A percentile compares a stretch with the other conserved stretches of the same genome.
phyloP scores from a whole-genome alignment of 345 rosid genomes.

The thale cress (Arabidopsis thaliana) region DNA sequence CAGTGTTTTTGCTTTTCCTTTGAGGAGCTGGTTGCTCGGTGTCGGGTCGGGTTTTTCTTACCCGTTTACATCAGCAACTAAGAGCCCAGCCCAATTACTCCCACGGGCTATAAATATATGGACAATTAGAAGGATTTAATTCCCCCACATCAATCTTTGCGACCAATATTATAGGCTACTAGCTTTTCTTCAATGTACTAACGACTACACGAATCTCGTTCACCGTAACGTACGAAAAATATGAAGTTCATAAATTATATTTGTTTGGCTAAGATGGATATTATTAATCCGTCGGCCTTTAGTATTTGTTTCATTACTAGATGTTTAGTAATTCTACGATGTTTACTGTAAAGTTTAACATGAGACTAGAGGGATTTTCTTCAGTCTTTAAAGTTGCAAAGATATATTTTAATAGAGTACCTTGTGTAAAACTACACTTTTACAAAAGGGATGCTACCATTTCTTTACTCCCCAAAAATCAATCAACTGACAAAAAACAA shows the following conservation, averaged over 20 bases:
- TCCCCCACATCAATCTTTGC: too few relatives aligned
- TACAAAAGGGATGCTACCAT: constrained; percentile 23
- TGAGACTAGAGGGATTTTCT: constrained; percentile 6
- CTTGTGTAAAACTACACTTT: constrained; percentile 8
- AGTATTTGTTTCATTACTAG: not conserved
- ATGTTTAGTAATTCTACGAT: not conserved
- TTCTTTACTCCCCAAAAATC: constrained; percentile 29
- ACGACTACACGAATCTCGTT: too few relatives aligned
- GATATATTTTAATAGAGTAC: not conserved
- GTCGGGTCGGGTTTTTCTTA: constrained; percentile 24
- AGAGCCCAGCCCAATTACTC: constrained; percentile 26
- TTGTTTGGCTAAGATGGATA: not conserved
- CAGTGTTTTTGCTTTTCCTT: not conserved
- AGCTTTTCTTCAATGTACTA: too few relatives aligned
- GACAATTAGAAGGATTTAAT: not conserved
- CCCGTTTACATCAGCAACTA: not conserved
- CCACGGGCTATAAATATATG: not conserved
- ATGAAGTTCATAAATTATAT: too few relatives aligned
- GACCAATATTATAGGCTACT: too few relatives aligned
- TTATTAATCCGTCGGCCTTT: too few relatives aligned
- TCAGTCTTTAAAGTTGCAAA: not conserved
- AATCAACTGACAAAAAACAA: constrained; percentile 12
- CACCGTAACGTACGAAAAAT: too few relatives aligned
- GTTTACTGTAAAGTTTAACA: not conserved
- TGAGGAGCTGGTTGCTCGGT: not conserved